Evolutionary conservation across 352 stramenopile species (phyloP).

Genomic region (Phytophthora quininea): DNA sequence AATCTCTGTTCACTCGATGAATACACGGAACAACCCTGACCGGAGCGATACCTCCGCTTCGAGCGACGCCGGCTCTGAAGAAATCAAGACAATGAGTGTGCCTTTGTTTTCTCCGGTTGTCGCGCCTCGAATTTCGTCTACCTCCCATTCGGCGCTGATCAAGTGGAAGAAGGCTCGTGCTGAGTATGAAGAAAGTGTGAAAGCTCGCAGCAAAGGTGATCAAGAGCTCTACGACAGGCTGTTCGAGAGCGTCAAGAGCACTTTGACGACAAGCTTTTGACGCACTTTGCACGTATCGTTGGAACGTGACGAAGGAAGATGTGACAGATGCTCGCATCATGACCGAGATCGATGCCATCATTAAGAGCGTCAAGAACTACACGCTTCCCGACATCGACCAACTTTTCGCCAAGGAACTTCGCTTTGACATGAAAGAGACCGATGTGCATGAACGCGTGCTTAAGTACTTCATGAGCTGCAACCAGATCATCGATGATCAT

Average conservation of each 20-base stretch:
- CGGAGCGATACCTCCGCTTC: not conserved
- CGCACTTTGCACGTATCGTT: constrained; percentile 9
- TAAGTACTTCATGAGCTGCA: constrained; percentile 12
- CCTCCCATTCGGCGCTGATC: constrained; percentile 5
- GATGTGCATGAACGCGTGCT: constrained; percentile 9
- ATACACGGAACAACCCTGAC: not conserved
- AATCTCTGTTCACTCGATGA: constrained; percentile 20
- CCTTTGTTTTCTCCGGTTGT: constrained; percentile 17
- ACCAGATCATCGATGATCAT: constrained; percentile 10
- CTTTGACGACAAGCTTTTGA: constrained; percentile 6
- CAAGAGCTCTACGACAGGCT: not conserved
- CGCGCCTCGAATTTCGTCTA: constrained; percentile 10
- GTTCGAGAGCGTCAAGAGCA: constrained; percentile 6
- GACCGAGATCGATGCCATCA: constrained; percentile 2
- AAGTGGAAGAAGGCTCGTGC: constrained; percentile 9
- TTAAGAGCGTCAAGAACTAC: constrained; percentile 10
- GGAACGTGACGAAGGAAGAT: constrained; percentile 2
- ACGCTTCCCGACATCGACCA: constrained; percentile 7
- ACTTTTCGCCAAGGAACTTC: constrained; percentile 2
- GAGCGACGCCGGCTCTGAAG: not conserved
- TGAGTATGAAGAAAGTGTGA: constrained; percentile 17
- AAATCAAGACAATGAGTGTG: constrained; percentile 2
- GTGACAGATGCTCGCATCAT: constrained; percentile 8
- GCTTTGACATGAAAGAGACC: constrained; percentile 1
- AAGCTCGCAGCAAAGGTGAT: constrained; percentile 10